Evolutionary conservation across 352 stramenopile species (phyloP).

Genomic region (Plasmopara halstedii): DNA sequence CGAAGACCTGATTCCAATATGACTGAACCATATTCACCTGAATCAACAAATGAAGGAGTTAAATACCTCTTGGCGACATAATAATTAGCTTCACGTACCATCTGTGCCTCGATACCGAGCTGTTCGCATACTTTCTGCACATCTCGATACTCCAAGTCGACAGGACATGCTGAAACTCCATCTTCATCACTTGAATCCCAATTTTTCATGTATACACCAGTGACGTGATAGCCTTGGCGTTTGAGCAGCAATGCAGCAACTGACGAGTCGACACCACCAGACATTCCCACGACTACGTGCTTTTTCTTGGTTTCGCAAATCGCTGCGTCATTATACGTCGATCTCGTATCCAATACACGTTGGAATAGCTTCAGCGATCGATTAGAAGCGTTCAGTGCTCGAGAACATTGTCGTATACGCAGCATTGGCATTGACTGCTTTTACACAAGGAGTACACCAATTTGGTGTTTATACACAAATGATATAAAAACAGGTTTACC

Average conservation of each 20-base stretch:
- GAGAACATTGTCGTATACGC: slow-evolving; percentile 2
- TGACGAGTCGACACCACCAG: slow-evolving; percentile 97
- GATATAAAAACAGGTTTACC: slow-evolving; percentile 25
- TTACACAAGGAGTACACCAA: too few species aligned
- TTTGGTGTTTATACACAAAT: slow-evolving; percentile 12
- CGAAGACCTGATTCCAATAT: slow-evolving; percentile 98
- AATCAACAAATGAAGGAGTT: slow-evolving; percentile 3
- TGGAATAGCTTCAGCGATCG: background rate
- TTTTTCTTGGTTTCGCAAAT: slow-evolving; percentile 24
- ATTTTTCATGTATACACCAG: slow-evolving; percentile 99
- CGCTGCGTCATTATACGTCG: background rate
- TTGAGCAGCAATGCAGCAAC: slow-evolving; percentile 91
- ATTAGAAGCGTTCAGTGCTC: background rate
- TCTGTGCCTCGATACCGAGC: slow-evolving; percentile 86
- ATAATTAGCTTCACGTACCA: slow-evolving; percentile 27
- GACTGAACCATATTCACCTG: slow-evolving; percentile 88
- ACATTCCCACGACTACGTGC: slow-evolving; percentile 95
- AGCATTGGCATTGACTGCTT: slow-evolving; percentile 23
- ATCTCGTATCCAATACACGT: slow-evolving; percentile 2
- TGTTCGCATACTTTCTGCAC: slow-evolving; percentile 88
- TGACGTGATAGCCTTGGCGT: slow-evolving; percentile 85
- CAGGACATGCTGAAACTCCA: slow-evolving; percentile 68
- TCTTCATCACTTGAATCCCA: slow-evolving; percentile 95
- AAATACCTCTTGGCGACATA: background rate
- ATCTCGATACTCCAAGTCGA: slow-evolving; percentile 90